Conservation (phyloP, 2,329 filamentous ascomycete genomes). For the Kalaharituber pfeilii region DNA sequence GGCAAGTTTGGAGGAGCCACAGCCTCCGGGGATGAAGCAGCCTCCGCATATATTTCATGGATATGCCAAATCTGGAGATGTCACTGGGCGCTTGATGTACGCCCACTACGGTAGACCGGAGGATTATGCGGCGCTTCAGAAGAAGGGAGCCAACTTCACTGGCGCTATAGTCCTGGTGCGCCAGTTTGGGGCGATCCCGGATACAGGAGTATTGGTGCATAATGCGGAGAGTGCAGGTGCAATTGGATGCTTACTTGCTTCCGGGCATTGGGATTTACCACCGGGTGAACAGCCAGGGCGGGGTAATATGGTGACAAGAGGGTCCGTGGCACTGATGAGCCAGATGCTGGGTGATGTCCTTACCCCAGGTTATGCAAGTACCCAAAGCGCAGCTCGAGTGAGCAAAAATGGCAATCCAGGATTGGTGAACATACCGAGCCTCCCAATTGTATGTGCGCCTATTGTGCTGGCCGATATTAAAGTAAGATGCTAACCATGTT, state of each 20-base stretch:
- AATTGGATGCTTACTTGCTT: constrained; percentile 58
- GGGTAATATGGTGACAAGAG: constrained; percentile 64
- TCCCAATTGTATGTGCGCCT: constrained; percentile 46
- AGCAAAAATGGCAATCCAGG: constrained; percentile 52
- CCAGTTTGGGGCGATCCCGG: constrained; percentile 49
- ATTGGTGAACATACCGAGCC: constrained; percentile 67
- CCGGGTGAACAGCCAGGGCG: constrained; percentile 61
- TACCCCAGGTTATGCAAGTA: constrained; percentile 70
- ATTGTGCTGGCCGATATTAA: background rate
- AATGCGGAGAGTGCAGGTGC: constrained; percentile 76
- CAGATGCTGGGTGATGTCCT: constrained; percentile 83
- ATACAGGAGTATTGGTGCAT: constrained; percentile 69
- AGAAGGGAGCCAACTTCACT: constrained; percentile 53
- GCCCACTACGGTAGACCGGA: constrained; percentile 77
- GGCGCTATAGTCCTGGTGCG: constrained; percentile 73
- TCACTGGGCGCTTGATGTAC: constrained; percentile 72
- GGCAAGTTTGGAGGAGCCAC: constrained; percentile 67
- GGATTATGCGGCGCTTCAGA: constrained; percentile 58
- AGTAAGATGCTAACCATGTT: background rate
- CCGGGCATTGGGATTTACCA: background rate
- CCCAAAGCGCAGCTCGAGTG: constrained; percentile 46
- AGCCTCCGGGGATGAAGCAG: constrained; percentile 44
- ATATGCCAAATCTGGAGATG: constrained; percentile 70
- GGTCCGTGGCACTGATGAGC: constrained; percentile 60
- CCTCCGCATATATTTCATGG: constrained; percentile 75